Evolutionary conservation across 148 eudicot genomes (phyloP).

Genomic region (Camellia sinensis): DNA sequence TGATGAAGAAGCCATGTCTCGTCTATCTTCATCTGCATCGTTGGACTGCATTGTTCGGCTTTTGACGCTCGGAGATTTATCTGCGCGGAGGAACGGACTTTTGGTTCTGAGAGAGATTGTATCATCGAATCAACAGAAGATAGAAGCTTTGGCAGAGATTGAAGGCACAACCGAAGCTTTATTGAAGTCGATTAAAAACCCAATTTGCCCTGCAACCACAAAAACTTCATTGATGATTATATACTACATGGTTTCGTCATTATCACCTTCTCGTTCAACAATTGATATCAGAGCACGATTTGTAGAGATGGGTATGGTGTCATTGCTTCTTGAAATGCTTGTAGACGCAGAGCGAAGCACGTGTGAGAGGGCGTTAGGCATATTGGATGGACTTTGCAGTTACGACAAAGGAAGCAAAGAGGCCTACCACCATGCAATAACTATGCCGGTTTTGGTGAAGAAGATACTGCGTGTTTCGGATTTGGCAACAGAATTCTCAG

Average conservation of each 20-base stretch:
- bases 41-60: conserved; percentile 45
- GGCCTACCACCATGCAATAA: conserved; percentile 41
- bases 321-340: conserved; percentile 53
- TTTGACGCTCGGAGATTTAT: conserved; percentile 40
- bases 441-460: conserved; percentile 68
- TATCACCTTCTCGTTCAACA: background rate
- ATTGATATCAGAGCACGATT: conserved; percentile 14
- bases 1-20: conserved; percentile 27
- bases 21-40: conserved; percentile 31
- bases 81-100: conserved; percentile 42
- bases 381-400: conserved; percentile 51
- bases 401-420: conserved; percentile 32
- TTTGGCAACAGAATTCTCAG: conserved; percentile 63
- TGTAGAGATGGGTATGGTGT: conserved; percentile 40
- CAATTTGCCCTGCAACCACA: too few relatives aligned
- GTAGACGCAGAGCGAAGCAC: conserved; percentile 54
- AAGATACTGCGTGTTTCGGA: conserved; percentile 68
- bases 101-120: conserved; percentile 42
- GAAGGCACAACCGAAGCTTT: conserved; percentile 71
- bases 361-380: conserved; percentile 60
- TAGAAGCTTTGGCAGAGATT: conserved; percentile 53
- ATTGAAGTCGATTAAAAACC: conserved; percentile 26
- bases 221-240: too few relatives aligned
- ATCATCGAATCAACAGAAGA: conserved; percentile 31
- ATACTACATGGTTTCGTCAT: conserved; percentile 37